Conservation (phyloP, 2,329 filamentous ascomycete genomes). For the Monosporascus sp. region DNA sequence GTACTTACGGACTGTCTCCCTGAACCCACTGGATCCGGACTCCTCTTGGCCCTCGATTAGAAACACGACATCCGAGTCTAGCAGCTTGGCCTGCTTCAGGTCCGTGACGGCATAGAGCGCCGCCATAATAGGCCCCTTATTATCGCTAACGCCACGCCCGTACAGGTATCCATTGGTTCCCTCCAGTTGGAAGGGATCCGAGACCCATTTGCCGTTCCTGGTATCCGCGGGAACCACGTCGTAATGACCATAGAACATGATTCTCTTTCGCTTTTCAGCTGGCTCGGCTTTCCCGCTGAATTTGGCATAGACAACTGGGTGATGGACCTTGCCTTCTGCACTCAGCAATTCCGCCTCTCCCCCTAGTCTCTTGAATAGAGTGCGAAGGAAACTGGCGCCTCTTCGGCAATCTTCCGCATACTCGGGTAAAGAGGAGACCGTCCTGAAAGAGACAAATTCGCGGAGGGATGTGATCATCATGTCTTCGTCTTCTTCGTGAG, state of each 20-base stretch:
- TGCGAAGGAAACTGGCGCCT: constrained; percentile 84
- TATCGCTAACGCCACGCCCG: constrained; percentile 92
- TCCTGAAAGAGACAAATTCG: constrained; percentile 88
- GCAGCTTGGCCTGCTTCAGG: constrained; percentile 72
- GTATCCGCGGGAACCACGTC: constrained; percentile 91
- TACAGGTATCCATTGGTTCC: constrained; percentile 92
- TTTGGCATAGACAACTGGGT: constrained; percentile 88
- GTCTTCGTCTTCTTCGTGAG: constrained; percentile 39
- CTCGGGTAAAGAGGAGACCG: constrained; percentile 79
- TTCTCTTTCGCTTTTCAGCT: constrained; percentile 67
- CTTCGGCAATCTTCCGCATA: constrained; percentile 89
- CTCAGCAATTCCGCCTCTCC: constrained; percentile 88
- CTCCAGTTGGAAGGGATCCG: constrained; percentile 83
- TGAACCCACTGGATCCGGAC: constrained; percentile 85
- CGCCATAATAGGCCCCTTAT: constrained; percentile 93
- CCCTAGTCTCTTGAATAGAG: constrained; percentile 86
- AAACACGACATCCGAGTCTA: constrained; percentile 87
- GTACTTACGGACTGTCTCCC: constrained; percentile 71
- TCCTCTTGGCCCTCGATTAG: constrained; percentile 97
- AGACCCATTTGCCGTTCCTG: constrained; percentile 75
- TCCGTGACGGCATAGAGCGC: constrained; percentile 92
- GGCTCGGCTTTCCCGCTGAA: constrained; percentile 73
- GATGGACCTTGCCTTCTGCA: constrained; percentile 65
- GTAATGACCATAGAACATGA: constrained; percentile 97
- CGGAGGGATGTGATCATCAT: constrained; percentile 66